These are phyloP conservation scores for Mycothermus thermophilus DNA, from an alignment of 495 filamentous ascomycete species.

Conservation along the genomic window DNA sequence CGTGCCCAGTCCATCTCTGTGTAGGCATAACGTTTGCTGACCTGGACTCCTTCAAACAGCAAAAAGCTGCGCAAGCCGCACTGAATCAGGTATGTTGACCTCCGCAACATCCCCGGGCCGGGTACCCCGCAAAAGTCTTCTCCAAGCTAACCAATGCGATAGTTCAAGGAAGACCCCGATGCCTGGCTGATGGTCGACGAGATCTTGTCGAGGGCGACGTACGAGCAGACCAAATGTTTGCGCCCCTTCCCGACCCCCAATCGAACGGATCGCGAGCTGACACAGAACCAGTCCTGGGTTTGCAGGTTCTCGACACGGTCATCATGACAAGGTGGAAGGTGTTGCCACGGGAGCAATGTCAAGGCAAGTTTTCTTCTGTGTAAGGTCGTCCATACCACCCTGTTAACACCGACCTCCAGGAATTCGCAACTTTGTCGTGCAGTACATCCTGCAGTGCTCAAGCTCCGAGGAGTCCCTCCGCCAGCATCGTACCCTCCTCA, in stretches of 20 bases:
- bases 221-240: slow-evolving; percentile 93
- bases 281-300: slow-evolving; percentile 57
- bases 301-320: slow-evolving; percentile 94
- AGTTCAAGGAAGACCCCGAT: slow-evolving; percentile 99
- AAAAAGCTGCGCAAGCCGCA: slow-evolving; percentile 91
- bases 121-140: neutral
- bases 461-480: slow-evolving; percentile 73
- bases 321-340: slow-evolving; percentile 99
- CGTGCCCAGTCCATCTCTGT: slow-evolving; percentile 13
- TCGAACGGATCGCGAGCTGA: slow-evolving; percentile 27
- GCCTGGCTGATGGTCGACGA: slow-evolving; percentile 95
- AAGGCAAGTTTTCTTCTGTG: slow-evolving; percentile 40
- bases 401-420: slow-evolving; percentile 35
- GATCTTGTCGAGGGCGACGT: slow-evolving; percentile 77
- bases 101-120: neutral
- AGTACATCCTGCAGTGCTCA: slow-evolving; percentile 90
- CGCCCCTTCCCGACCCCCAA: slow-evolving; percentile 1
- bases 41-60: slow-evolving; percentile 39
- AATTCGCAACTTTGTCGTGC: slow-evolving; percentile 96
- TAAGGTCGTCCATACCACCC: neutral
- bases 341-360: slow-evolving; percentile 83
- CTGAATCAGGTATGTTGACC: slow-evolving; percentile 69
- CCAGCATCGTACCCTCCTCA: slow-evolving; percentile 71
- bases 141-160: slow-evolving; percentile 8
- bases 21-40: slow-evolving; percentile 9